Evolutionary conservation across 2,329 filamentous ascomycete species (phyloP), one percentile per base, ranked within the genome.

Genomic region (Ceratocystis variospora): DNA sequence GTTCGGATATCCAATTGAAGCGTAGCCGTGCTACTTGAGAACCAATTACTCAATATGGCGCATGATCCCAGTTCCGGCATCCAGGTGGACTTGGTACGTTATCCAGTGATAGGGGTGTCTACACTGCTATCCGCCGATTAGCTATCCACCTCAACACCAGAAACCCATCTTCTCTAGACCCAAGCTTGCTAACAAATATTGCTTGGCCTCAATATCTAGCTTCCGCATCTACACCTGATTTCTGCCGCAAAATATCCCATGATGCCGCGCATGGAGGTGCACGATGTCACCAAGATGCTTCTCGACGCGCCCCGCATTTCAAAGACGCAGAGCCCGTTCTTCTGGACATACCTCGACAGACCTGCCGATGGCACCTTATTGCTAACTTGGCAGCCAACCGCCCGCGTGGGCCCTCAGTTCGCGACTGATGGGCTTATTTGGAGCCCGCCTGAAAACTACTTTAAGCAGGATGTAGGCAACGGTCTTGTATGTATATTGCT

Each of bases 351-450:
- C 75, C 83, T 97, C 66, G 86, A 94, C 71, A 83, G 85, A 64
- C 93, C 93, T 10, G 81, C 81, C 64, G 90, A 96, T 75, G 91
- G 91, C 66, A 87, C 87, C 7, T 83, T 96, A 57, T 83, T 94
- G 73, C 80, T 97, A 69, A 88, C 88, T 64, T 97, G 93, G 93
- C 91, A 96, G 74, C 88, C 93, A 1, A 79, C 88, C 64, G 82
- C 86, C 71, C 83, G 86, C 67, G 76, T 89, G 66, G 84, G 83
- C 3, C 85, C 83, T 1, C 87, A 86, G 71, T 96, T 92, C 73
- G 87, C 93, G 7, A 96, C 88, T 45, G 93, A 99, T 78, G 94
- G 94, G 61, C 95, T 92, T 74, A 81, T 96, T 19, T 99, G 92
- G 92, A 86, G 86, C 17, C 88, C 91, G 70, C 83, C 84, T 5